Evolutionary conservation across 805 yeast species (phyloP).

Genomic region (Wickerhamiella occidentalis): DNA sequence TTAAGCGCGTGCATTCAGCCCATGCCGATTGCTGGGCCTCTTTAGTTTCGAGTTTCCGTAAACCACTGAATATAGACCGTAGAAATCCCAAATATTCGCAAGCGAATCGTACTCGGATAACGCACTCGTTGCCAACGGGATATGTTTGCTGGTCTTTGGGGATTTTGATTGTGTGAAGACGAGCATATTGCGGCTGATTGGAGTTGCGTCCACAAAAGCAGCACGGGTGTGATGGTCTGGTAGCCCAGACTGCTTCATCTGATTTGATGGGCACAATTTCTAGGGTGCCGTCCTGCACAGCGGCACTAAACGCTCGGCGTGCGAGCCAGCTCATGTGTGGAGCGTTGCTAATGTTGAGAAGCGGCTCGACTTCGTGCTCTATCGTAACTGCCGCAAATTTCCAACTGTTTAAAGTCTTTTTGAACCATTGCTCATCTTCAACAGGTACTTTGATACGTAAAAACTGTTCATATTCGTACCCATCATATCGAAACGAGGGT

Average conservation of each 20-base stretch:
- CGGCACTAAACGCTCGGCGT: slow-evolving; percentile 47
- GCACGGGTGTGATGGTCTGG: slow-evolving; percentile 50
- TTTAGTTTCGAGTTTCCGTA: slow-evolving; percentile 46
- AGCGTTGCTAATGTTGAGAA: slow-evolving; percentile 49
- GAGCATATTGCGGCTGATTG: slow-evolving; percentile 57
- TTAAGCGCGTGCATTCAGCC: slow-evolving; percentile 48
- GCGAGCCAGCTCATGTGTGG: slow-evolving; percentile 53
- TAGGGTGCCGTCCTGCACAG: slow-evolving; percentile 68
- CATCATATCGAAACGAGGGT: slow-evolving; percentile 23
- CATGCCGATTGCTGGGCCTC: slow-evolving; percentile 39
- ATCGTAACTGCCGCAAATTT: slow-evolving; percentile 53
- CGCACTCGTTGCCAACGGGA: slow-evolving; percentile 71
- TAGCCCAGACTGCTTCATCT: slow-evolving; percentile 53
- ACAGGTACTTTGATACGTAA: not conserved
- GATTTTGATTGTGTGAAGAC: slow-evolving; percentile 54
- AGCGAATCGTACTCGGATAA: slow-evolving; percentile 62
- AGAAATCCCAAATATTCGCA: slow-evolving; percentile 75
- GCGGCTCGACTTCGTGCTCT: slow-evolving; percentile 69
- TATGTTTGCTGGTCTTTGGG: slow-evolving; percentile 19
- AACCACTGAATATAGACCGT: slow-evolving; percentile 46
- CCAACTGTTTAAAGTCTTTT: slow-evolving; percentile 1
- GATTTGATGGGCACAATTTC: slow-evolving; percentile 80
- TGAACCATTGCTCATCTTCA: slow-evolving; percentile 5
- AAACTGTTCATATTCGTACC: slow-evolving; percentile 18
- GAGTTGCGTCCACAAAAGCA: slow-evolving; percentile 74